Conservation (phyloP, 2,329 filamentous ascomycete genomes). For the Paramyrothecium roridum region DNA sequence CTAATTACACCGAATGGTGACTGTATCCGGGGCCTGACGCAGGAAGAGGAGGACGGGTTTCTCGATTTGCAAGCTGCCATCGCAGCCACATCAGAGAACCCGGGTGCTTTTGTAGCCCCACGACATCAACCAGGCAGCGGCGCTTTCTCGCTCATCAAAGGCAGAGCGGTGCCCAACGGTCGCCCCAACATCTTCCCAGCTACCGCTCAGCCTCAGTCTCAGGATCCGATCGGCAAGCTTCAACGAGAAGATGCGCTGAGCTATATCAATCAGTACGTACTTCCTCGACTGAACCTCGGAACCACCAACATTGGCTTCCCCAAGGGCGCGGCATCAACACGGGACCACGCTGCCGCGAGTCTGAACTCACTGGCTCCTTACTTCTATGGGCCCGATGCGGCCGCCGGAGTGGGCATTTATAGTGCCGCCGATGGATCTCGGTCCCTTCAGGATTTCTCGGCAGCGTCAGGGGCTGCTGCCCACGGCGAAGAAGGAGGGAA, state of each 20-base stretch:
- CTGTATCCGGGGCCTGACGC: constrained; percentile 68
- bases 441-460: constrained; percentile 29
- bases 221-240: constrained; percentile 62
- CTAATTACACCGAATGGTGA: constrained; percentile 75
- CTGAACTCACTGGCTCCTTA: constrained; percentile 54
- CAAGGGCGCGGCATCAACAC: constrained; percentile 33
- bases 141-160: constrained; percentile 61
- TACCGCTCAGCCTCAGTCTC: constrained; percentile 40
- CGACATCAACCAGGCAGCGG: constrained; percentile 51
- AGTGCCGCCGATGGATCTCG: constrained; percentile 32
- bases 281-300: constrained; percentile 56
- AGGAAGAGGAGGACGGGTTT: constrained; percentile 68
- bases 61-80: constrained; percentile 64
- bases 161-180: constrained; percentile 62
- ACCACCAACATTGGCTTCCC: constrained; percentile 40
- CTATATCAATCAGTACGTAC: constrained; percentile 67
- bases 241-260: constrained; percentile 64
- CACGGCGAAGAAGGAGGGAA: constrained; percentile 25
- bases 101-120: constrained; percentile 53
- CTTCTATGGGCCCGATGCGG: constrained; percentile 48
- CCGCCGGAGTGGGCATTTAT: constrained; percentile 41
- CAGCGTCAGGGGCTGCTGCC: constrained; percentile 13
- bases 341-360: constrained; percentile 45
- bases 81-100: constrained; percentile 44
- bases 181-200: constrained; percentile 59